A percentile compares a stretch with the other conserved stretches of the same genome.
Conservation (phyloP, 2,329 filamentous ascomycete species). For the Gnomoniopsis smithogilvyi region DNA sequence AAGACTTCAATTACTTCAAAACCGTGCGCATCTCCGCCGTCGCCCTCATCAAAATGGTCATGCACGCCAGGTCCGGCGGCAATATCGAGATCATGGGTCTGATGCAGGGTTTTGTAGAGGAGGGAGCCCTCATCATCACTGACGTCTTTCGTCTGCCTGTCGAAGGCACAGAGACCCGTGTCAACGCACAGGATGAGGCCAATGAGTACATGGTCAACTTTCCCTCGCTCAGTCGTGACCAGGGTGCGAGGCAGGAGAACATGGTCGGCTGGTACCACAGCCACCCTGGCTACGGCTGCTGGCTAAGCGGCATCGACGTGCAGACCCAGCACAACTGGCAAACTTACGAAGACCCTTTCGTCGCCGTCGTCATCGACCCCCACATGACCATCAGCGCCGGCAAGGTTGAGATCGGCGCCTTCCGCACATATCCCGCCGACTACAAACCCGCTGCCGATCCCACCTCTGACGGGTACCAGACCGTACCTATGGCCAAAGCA, state of each 20-base stretch:
- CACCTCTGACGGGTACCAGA: slow-evolving; percentile 59
- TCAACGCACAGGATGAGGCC: slow-evolving; percentile 92
- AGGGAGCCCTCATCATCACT: slow-evolving; percentile 84
- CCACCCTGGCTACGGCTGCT: slow-evolving; percentile 96
- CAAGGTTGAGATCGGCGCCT: slow-evolving; percentile 96
- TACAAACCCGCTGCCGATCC: slow-evolving; percentile 50
- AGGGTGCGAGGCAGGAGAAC: slow-evolving; percentile 73
- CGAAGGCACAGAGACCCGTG: slow-evolving; percentile 96
- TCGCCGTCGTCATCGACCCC: slow-evolving; percentile 94
- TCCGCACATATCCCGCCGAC: slow-evolving; percentile 80
- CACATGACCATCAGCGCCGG: slow-evolving; percentile 92
- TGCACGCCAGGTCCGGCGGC: slow-evolving; percentile 95
- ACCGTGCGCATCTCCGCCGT: slow-evolving; percentile 89
- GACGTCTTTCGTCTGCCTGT: slow-evolving; percentile 93
- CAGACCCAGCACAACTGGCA: slow-evolving; percentile 84
- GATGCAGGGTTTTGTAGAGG: slow-evolving; percentile 92
- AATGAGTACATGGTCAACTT: slow-evolving; percentile 97
- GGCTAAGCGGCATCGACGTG: slow-evolving; percentile 95
- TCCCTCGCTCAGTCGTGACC: slow-evolving; percentile 71
- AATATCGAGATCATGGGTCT: slow-evolving; percentile 94
- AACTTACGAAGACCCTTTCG: slow-evolving; percentile 81
- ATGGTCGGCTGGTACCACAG: slow-evolving; percentile 98
- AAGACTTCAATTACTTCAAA: slow-evolving; percentile 85
- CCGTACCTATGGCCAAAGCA: slow-evolving; percentile 87
- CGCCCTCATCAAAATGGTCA: slow-evolving; percentile 97